These are phyloP conservation scores for Kwoniella europaea DNA, from an alignment of 768 basidiomycete species.

Conservation along the genomic window DNA sequence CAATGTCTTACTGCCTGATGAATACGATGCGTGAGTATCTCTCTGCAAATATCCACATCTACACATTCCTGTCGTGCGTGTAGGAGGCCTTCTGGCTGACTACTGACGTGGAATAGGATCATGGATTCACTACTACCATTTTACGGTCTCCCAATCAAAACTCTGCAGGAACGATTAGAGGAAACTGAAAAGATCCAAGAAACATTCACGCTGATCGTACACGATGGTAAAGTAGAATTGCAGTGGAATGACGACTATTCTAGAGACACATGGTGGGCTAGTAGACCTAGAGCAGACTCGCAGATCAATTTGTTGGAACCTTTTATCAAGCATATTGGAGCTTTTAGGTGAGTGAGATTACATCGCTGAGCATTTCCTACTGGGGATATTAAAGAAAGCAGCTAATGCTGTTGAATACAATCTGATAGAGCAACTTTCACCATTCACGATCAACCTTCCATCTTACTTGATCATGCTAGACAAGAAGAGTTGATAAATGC, in stretches of 20 bases:
- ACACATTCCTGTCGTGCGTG: no score
- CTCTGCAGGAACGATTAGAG: slow-evolving; percentile 49
- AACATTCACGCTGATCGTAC: slow-evolving; percentile 58
- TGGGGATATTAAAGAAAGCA: not conserved
- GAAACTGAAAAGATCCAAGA: slow-evolving; percentile 57
- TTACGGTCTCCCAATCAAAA: slow-evolving; percentile 53
- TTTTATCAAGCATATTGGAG: slow-evolving; percentile 50
- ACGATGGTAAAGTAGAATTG: slow-evolving; percentile 58
- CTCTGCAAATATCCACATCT: not conserved
- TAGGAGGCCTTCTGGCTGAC: not conserved
- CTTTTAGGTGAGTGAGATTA: slow-evolving; percentile 50
- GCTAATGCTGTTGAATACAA: slow-evolving; percentile 1
- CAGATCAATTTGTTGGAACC: slow-evolving; percentile 60
- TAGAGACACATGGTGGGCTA: slow-evolving; percentile 58
- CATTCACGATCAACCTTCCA: slow-evolving; percentile 58
- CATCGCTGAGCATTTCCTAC: no score
- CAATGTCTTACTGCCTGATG: slow-evolving; percentile 56
- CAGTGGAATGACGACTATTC: slow-evolving; percentile 60
- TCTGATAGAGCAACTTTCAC: slow-evolving; percentile 56
- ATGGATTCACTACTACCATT: slow-evolving; percentile 56
- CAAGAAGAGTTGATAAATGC: slow-evolving; percentile 52
- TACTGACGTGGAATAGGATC: slow-evolving; percentile 44
- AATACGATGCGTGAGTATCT: slow-evolving; percentile 54
- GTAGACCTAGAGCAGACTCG: slow-evolving; percentile 56
- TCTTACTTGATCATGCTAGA: slow-evolving; percentile 53